Percentiles rank a stretch among this genome's conserved stretches.
Conservation (phyloP, 2,329 filamentous ascomycete genomes). For the Cladosporium sp. region DNA sequence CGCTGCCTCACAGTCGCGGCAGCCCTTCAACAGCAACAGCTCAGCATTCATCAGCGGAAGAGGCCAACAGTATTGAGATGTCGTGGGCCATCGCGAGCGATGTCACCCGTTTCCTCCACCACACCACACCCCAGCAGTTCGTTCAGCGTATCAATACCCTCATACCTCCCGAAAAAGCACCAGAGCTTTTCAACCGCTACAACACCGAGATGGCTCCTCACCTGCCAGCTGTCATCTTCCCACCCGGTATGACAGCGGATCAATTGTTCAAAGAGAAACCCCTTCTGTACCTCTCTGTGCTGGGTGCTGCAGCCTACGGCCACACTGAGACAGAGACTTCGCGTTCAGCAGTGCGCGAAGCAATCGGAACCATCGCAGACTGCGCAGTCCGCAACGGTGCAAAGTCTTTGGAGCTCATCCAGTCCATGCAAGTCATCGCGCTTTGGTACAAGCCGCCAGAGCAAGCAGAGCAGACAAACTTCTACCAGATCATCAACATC, state of each 20-base stretch:
- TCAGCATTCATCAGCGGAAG: conserved; percentile 12
- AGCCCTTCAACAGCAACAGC: conserved; percentile 15
- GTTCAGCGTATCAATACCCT: conserved; percentile 46
- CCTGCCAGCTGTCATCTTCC: conserved; percentile 62
- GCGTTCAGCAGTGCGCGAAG: conserved; percentile 64
- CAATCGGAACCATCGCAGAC: conserved; percentile 73
- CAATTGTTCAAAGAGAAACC: conserved; percentile 61
- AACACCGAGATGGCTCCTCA: conserved; percentile 56
- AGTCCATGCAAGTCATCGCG: conserved; percentile 73
- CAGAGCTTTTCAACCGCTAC: conserved; percentile 61
- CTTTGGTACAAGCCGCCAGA: conserved; percentile 86
- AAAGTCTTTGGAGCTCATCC: conserved; percentile 81
- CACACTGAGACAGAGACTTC: conserved; percentile 59
- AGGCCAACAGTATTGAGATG: conserved; percentile 22
- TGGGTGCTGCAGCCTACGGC: conserved; percentile 56
- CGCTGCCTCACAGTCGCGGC: conserved; percentile 7
- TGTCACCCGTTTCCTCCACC: conserved; percentile 30
- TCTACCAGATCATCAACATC: conserved; percentile 83
- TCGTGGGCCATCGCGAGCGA: conserved; percentile 27
- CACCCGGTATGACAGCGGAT: conserved; percentile 55
- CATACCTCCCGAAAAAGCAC: conserved; percentile 54
- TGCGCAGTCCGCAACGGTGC: conserved; percentile 73
- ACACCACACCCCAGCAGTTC: conserved; percentile 35
- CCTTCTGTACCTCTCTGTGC: conserved; percentile 60
- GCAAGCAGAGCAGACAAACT: conserved; percentile 82